Percentiles rank a stretch among this genome's conserved stretches.
Evolutionary conservation across 305 asterid species (phyloP).

Genomic region (Fraxinus platypoda): DNA sequence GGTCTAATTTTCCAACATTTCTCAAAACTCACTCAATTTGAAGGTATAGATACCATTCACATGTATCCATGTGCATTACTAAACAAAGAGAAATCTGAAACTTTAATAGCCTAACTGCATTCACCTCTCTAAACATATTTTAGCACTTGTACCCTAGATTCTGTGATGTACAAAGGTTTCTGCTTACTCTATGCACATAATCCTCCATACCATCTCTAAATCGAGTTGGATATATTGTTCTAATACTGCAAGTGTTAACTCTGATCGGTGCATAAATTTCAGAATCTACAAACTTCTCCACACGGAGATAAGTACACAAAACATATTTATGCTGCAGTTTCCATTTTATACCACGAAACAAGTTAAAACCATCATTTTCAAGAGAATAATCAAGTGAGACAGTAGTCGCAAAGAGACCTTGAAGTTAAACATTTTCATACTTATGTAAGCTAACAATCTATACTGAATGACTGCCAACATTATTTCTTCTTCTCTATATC

Average conservation of each 20-base stretch:
- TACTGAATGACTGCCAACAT: not conserved
- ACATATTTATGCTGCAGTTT: not conserved
- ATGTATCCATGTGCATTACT: not conserved
- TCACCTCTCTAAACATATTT: not conserved
- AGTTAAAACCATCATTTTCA: not conserved
- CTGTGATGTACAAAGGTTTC: not conserved
- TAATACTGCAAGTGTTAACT: not conserved
- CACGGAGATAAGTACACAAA: not conserved
- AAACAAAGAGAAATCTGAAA: not conserved
- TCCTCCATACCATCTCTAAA: not conserved
- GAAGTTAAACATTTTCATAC: not conserved
- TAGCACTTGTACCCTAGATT: not conserved
- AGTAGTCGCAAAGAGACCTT: slow-evolving; percentile 6
- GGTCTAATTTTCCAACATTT: not conserved
- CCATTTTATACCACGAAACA: not conserved
- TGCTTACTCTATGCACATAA: not conserved
- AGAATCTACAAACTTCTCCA: not conserved
- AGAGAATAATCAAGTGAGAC: not conserved
- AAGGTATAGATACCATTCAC: not conserved
- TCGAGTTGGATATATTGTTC: not conserved
- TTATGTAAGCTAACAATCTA: slow-evolving; percentile 9
- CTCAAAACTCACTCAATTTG: not conserved
- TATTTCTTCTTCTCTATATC: not conserved
- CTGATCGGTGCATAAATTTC: not conserved
- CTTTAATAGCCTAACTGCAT: not conserved